Evolutionary conservation across 768 basidiomycete genomes (phyloP), one percentile per base, ranked within the genome.

Genomic region (Phaffia australis): DNA sequence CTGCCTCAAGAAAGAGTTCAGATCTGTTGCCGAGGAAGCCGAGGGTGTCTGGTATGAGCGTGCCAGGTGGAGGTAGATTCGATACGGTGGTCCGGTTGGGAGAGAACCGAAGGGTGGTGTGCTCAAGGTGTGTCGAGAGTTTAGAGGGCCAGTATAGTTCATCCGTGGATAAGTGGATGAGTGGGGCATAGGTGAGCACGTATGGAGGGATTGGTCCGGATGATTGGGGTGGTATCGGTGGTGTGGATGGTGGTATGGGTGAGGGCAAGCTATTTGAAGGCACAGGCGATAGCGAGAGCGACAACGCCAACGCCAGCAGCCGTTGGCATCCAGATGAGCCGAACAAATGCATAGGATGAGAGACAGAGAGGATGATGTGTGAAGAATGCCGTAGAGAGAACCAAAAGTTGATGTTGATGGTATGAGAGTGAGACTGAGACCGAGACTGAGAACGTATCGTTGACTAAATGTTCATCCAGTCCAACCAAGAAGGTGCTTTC

Each of bases 141-240:
- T 55, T 51, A 7, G 66, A 68, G 8, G 66, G 66, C 60, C 60
- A 63, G 61, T 68, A 68, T n/a, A 52, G 30, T 55, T 68, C 66
- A 42, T 62, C 60, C 25, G 18, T 11, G 19, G 55, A 56, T 56
- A 68, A 62, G 29, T 68, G 66, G 51, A 68, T 68, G 11, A 68
- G 30, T 8, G 66, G 66, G 21, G 66, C 66, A n/a, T 68, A 51
- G 15, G 19, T 21, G 7, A 68, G 61, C 2, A 68, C 66, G 61
- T 68, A 68, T 1, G 61, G 61, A 4, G 66, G 66, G 47, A 68
- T 68, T 0, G 60, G 66, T 3, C 66, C 66, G 19, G 65, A 66
- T 14, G 59, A 60, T 30, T 61, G 65, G 16, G 65, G 65, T 4
- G 60, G 60, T 27, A 4, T 16, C 1, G 65, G 57, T 2, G 49